Percentiles rank a stretch among this genome's conserved stretches.
Evolutionary conservation across 1,284 basidiomycete genomes (phyloP).

Genomic region (Trichosporon faecale): DNA sequence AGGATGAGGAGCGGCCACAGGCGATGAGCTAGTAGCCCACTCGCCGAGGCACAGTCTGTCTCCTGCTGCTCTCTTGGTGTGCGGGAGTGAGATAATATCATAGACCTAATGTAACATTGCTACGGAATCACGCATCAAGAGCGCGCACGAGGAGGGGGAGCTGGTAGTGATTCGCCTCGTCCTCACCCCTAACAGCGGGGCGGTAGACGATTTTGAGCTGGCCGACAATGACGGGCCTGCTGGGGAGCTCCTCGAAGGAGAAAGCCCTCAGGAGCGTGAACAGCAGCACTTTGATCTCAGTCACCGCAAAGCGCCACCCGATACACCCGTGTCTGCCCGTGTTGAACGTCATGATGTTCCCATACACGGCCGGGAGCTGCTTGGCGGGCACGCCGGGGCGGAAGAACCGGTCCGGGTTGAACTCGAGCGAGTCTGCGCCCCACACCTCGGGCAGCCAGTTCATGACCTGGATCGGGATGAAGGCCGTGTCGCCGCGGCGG

Average conservation of each 20-base stretch:
- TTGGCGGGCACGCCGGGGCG: constrained; percentile 37
- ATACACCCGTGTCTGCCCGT: constrained; percentile 67
- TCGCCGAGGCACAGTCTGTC: not conserved
- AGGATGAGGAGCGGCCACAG: too few species aligned
- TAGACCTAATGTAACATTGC: constrained; percentile 2
- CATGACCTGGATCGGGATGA: constrained; percentile 50
- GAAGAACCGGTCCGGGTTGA: constrained; percentile 65
- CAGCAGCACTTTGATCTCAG: constrained; percentile 63
- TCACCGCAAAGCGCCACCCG: constrained; percentile 66
- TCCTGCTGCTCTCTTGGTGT: not conserved
- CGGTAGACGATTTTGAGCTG: constrained; percentile 45
- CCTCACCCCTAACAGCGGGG: constrained; percentile 40
- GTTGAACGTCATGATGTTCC: constrained; percentile 65
- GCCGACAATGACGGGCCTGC: constrained; percentile 38
- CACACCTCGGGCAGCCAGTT: constrained; percentile 61
- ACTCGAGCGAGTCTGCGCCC: constrained; percentile 63
- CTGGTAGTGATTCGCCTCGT: constrained; percentile 41
- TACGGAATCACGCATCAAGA: not conserved
- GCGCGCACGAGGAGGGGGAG: constrained; percentile 44
- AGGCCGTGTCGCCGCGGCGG: constrained; percentile 21
- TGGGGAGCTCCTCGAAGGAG: constrained; percentile 57
- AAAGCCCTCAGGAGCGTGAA: constrained; percentile 61
- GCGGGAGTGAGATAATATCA: not conserved
- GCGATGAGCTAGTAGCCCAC: not conserved
- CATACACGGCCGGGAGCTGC: constrained; percentile 62